Conservation (phyloP, 164 flowering plant genomes). For the Hamamelis virginiana region DNA sequence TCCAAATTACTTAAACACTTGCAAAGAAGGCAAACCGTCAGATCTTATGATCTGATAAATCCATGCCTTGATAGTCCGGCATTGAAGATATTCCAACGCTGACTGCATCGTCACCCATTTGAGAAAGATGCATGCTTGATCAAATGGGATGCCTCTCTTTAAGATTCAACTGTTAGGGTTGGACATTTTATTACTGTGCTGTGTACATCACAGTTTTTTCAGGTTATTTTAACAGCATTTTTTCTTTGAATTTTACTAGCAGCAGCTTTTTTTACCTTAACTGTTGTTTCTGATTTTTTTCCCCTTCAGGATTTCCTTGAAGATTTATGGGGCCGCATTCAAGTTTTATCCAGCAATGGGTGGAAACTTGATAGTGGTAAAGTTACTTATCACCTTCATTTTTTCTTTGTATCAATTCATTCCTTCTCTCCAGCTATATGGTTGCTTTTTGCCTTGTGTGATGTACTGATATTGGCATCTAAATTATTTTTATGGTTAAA, state of each 20-base stretch:
- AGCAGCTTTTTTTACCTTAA: background rate
- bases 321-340: slow-evolving; percentile 86
- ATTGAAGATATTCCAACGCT: background rate
- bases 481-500: too few species aligned
- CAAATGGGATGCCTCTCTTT: too few species aligned
- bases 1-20: too few species aligned
- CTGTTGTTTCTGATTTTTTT: slow-evolving; percentile 1
- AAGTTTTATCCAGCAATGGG: slow-evolving; percentile 61
- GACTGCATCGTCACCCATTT: background rate
- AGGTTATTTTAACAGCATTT: too few species aligned
- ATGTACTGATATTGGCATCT: too few species aligned
- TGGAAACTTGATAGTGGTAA: slow-evolving; percentile 97
- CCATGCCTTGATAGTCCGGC: background rate
- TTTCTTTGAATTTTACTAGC: background rate
- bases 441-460: background rate
- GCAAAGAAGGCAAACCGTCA: too few species aligned
- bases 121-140: background rate
- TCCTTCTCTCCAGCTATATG: background rate
- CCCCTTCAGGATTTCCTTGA: slow-evolving; percentile 81
- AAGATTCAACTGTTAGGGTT: too few species aligned
- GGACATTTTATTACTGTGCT: too few species aligned
- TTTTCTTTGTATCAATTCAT: background rate
- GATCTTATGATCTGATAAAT: too few species aligned
- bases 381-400: background rate
- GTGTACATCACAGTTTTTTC: too few species aligned